Evolutionary conservation across 2,329 filamentous ascomycete genomes (phyloP).

Genomic region (Claviceps sp.): DNA sequence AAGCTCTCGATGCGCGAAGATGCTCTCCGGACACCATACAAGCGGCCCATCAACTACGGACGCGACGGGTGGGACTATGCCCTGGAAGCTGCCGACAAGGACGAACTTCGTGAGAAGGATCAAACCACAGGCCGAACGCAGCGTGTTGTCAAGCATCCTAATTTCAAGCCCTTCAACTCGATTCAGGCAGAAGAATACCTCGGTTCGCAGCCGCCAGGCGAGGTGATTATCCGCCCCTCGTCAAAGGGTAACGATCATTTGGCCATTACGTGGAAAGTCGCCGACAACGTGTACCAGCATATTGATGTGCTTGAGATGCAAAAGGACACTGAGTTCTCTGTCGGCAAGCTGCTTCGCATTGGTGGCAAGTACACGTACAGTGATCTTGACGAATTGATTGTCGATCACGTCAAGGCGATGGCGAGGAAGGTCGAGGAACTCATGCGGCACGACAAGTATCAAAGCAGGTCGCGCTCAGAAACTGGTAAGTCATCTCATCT

Average conservation of each 20-base stretch:
- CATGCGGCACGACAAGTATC: constrained; percentile 88
- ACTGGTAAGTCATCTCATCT: constrained; percentile 52
- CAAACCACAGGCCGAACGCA: constrained; percentile 74
- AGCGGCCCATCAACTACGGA: constrained; percentile 55
- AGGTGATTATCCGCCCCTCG: constrained; percentile 88
- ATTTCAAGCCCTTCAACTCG: constrained; percentile 88
- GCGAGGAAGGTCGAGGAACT: constrained; percentile 94
- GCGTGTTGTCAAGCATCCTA: constrained; percentile 92
- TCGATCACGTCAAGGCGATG: constrained; percentile 96
- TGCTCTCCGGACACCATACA: constrained; percentile 59
- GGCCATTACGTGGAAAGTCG: constrained; percentile 95
- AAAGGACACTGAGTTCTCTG: constrained; percentile 93
- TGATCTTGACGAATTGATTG: constrained; percentile 94
- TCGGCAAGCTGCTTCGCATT: constrained; percentile 75
- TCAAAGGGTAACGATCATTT: constrained; percentile 93
- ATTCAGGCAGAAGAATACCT: constrained; percentile 88
- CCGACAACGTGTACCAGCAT: constrained; percentile 92
- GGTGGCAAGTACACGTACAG: constrained; percentile 83
- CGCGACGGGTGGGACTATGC: constrained; percentile 77
- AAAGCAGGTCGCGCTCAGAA: constrained; percentile 63
- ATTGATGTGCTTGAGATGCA: constrained; percentile 94
- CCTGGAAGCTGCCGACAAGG: constrained; percentile 69
- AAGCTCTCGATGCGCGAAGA: constrained; percentile 79
- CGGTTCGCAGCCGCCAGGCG: constrained; percentile 70
- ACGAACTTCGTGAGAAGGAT: constrained; percentile 75